Base-by-base conservation (phyloP, 2,329 filamentous ascomycete genomes). In the Metarhizium rileyi region DNA sequence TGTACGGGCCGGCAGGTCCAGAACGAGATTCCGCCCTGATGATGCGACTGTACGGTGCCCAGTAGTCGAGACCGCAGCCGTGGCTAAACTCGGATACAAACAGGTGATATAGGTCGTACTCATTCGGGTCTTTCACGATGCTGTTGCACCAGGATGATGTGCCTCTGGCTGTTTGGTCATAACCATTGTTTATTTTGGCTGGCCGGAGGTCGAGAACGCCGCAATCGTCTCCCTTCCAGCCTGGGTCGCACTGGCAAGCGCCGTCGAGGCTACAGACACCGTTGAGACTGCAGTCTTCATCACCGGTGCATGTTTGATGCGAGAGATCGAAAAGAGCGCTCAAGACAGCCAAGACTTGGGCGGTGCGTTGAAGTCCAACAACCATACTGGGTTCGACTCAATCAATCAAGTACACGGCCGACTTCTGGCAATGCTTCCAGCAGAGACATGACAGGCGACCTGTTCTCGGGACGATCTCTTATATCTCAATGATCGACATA, bases 91-190 rank as follows among this genome's bases (percentile, higher is more conserved):
- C 70, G 0, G 71, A 1, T 18, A 66, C 64, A 42, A 75, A 61
- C 0, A 76, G 65, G 47, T 75, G 72, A 46, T 74, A 73, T 0
- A 73, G 59, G 23, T 40, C 22, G 16, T 41, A 14, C 14, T 47
- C 35, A 0, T 56, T 16, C 0, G 60, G 68, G 46, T 76, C 74
- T 36, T 69, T 70, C 0, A 75, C 47, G 30, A 76, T 72, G 12
- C 66, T 66, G 0, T 69, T 70, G 14, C 73, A 70, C 74, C 73
- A 76, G 0, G 72, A 75, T 0, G 73, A 72, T 44, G 69, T 72
- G 16, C 66, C 63, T 1, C 56, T 59, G 4, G 47, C 53, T 12
- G 72, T 75, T 49, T 70, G 61, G 52, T 76, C 75, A 55, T 76
- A 76, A 1, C 73, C 73, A 0, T 36, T 36, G 45, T 47, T 64